Evolutionary conservation across 768 basidiomycete genomes (phyloP).

Genomic region (Hygrocybe coccinea): DNA sequence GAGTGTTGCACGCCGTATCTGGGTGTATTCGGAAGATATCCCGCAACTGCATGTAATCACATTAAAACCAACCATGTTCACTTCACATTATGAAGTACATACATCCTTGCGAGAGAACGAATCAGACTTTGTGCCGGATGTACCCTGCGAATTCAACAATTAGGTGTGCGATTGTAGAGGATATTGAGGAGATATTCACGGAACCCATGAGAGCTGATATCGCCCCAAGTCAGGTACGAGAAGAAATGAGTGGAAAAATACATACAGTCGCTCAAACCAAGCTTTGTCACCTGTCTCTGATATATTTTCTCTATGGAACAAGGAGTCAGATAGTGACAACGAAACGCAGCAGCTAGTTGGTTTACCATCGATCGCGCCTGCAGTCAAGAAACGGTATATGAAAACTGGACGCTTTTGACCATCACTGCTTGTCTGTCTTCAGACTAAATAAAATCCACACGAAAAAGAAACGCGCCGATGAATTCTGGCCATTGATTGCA

Average conservation of each 20-base stretch:
- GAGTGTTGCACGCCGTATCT: slow-evolving; percentile 81
- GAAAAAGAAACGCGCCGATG: slow-evolving; percentile 55
- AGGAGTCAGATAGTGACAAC: slow-evolving; percentile 3
- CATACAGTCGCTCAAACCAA: slow-evolving; percentile 83
- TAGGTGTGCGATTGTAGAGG: background rate
- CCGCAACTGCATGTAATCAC: slow-evolving; percentile 52
- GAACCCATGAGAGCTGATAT: slow-evolving; percentile 65
- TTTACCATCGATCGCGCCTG: slow-evolving; percentile 85
- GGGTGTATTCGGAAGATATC: slow-evolving; percentile 89
- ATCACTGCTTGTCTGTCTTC: slow-evolving; percentile 50
- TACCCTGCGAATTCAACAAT: slow-evolving; percentile 24
- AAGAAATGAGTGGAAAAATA: slow-evolving; percentile 16
- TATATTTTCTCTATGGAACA: slow-evolving; percentile 71
- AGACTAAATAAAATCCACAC: slow-evolving; percentile 2
- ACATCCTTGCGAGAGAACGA: slow-evolving; percentile 87
- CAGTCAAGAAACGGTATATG: slow-evolving; percentile 82
- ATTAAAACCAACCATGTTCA: background rate
- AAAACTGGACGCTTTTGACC: slow-evolving; percentile 90
- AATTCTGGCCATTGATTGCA: slow-evolving; percentile 97
- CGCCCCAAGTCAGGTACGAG: slow-evolving; percentile 3
- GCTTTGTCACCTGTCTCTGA: slow-evolving; percentile 91
- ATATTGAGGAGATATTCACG: slow-evolving; percentile 31
- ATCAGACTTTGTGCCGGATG: slow-evolving; percentile 59
- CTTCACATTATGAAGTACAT: slow-evolving; percentile 20
- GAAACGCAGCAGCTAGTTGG: background rate